These are phyloP conservation scores for Phytopythium aichiense DNA, from an alignment of 352 stramenopile genomes.

Conservation along the genomic window DNA sequence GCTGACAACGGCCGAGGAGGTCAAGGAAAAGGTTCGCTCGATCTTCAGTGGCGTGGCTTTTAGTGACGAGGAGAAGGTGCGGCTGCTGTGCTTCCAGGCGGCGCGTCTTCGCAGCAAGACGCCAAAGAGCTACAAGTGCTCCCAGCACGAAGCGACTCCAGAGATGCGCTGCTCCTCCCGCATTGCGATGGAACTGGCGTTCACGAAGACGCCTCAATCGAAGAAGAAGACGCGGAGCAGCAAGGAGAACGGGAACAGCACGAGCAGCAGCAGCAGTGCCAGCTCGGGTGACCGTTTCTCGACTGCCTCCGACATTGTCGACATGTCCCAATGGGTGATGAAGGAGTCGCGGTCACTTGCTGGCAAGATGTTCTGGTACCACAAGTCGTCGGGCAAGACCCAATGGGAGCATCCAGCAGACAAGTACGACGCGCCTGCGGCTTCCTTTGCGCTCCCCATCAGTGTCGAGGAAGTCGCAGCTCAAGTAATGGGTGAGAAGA, in stretches of 20 bases:
- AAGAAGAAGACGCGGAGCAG: conserved; percentile 12
- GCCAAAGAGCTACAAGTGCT: conserved; percentile 61
- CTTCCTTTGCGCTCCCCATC: conserved; percentile 62
- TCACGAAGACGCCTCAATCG: conserved; percentile 14
- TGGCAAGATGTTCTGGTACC: conserved; percentile 79
- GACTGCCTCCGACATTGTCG: conserved; percentile 31
- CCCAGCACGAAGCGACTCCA: conserved; percentile 29
- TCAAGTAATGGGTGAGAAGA: conserved; percentile 65
- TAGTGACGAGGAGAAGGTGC: conserved; percentile 32
- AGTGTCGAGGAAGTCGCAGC: conserved; percentile 62
- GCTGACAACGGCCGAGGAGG: conserved; percentile 26
- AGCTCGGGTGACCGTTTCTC: conserved; percentile 24
- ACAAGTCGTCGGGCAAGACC: conserved; percentile 64
- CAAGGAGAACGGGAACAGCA: conserved; percentile 10
- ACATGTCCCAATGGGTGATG: conserved; percentile 81
- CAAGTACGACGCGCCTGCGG: conserved; percentile 47
- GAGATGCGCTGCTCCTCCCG: conserved; percentile 47
- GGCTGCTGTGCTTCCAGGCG: conserved; percentile 60
- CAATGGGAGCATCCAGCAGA: conserved; percentile 80
- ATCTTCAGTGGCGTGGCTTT: conserved; percentile 33
- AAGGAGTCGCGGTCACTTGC: conserved; percentile 69
- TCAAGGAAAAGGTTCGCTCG: conserved; percentile 35
- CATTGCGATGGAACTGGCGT: conserved; percentile 54
- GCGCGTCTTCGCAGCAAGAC: conserved; percentile 55
- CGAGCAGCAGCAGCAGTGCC: conserved; percentile 4